These are phyloP conservation scores for Aurantiochytrium sp. DNA, from an alignment of 108 stramenopile species.

Conservation along the genomic window DNA sequence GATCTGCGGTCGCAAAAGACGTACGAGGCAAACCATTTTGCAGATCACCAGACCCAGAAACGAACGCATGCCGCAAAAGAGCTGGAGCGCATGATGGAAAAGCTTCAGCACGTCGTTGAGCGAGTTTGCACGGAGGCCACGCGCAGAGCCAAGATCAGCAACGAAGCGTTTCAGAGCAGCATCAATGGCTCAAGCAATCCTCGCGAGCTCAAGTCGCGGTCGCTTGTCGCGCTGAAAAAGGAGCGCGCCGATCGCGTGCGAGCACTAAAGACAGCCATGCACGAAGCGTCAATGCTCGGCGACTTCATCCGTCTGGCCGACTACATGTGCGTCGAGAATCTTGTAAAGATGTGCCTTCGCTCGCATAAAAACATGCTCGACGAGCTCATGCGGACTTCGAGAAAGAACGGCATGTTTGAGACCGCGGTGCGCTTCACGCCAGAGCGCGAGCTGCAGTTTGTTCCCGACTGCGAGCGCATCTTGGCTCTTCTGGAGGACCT, in stretches of 20 bases:
- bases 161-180: conserved; percentile 20
- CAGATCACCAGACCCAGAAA: conserved; percentile 26
- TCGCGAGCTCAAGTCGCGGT: conserved; percentile 36
- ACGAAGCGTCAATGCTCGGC: conserved; percentile 36
- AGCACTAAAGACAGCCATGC: conserved; percentile 25
- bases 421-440: conserved; percentile 27
- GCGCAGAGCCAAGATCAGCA: not conserved
- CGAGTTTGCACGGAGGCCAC: conserved; percentile 36
- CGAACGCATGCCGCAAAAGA: conserved; percentile 31
- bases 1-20: not conserved
- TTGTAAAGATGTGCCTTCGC: conserved; percentile 26
- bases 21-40: conserved; percentile 14
- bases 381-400: not conserved
- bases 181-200: not conserved
- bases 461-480: conserved; percentile 41
- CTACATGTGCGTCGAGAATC: conserved; percentile 50
- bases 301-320: conserved; percentile 54
- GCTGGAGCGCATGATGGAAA: conserved; percentile 27
- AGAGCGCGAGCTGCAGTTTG: conserved; percentile 20
- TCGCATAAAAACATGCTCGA: conserved; percentile 11
- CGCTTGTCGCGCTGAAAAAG: conserved; percentile 44
- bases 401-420: conserved; percentile 42
- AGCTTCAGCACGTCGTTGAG: conserved; percentile 13
- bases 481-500: conserved; percentile 36
- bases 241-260: conserved; percentile 29